phyloP scores from a whole-genome alignment of 768 basidiomycete species.

The Antrodiella citrinella region DNA sequence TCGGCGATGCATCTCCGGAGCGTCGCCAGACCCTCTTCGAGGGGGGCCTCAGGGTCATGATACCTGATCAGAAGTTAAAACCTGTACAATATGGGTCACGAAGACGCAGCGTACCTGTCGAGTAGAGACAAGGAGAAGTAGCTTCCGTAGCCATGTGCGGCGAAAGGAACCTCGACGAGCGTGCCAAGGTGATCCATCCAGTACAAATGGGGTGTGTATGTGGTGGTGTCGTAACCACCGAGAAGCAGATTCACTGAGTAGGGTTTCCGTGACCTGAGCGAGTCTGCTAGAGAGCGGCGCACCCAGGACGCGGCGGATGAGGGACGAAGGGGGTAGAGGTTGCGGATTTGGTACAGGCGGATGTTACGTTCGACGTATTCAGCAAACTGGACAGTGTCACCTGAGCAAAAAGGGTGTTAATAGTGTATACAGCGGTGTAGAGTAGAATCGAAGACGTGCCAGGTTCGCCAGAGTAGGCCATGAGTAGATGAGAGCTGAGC shows the following conservation, averaged over 20 bases:
- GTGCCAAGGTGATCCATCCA: conserved; percentile 98
- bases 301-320: conserved; percentile 93
- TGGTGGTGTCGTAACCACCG: conserved; percentile 84
- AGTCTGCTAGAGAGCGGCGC: conserved; percentile 81
- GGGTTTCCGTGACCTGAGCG: conserved; percentile 78
- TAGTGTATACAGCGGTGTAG: neutral
- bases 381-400: conserved; percentile 94
- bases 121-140: conserved; percentile 91
- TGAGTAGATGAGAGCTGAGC: conserved; percentile 83
- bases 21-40: conserved; percentile 81
- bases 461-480: conserved; percentile 94
- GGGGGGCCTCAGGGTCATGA: conserved; percentile 78
- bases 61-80: conserved; percentile 43
- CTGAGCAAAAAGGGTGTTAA: conserved; percentile 31
- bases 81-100: neutral
- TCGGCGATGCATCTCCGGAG: conserved; percentile 85
- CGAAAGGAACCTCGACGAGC: conserved; percentile 81
- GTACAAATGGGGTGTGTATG: conserved; percentile 68
- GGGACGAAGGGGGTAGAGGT: conserved; percentile 83
- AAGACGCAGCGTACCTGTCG: conserved; percentile 53
- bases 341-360: conserved; percentile 91
- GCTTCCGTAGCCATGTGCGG: conserved; percentile 90
- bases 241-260: conserved; percentile 91
- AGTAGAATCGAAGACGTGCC: conserved; percentile 34
- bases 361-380: conserved; percentile 96